These are phyloP conservation scores for Uronychia binucleata DNA, from an alignment of 73 alveolate species.

Conservation along the genomic window DNA sequence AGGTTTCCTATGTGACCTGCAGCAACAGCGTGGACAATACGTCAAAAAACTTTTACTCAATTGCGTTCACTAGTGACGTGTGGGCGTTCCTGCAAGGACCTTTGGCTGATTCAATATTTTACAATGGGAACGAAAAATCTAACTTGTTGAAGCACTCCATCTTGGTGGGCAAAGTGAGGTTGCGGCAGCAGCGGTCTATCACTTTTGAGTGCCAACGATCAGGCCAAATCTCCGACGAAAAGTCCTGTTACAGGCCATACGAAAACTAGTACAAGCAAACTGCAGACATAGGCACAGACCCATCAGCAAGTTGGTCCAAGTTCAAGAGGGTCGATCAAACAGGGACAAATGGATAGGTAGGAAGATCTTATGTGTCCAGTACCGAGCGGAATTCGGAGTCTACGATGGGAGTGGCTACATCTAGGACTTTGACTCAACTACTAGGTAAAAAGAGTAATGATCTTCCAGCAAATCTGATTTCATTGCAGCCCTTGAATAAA, in stretches of 20 bases:
- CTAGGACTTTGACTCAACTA: neutral
- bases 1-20: neutral
- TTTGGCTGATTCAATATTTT: neutral
- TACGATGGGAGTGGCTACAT: slow-evolving; percentile 14
- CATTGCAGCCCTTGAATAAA: neutral
- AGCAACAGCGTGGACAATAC: too few species aligned
- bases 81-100: neutral
- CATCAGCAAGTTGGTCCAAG: neutral
- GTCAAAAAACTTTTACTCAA: neutral
- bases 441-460: neutral
- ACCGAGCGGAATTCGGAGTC: neutral
- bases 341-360: neutral
- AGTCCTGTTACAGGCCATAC: neutral
- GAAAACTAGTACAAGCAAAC: neutral
- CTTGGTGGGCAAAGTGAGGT: neutral
- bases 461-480: neutral
- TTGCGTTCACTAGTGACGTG: neutral
- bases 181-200: neutral
- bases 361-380: neutral
- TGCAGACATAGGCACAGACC: neutral
- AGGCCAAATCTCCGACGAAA: neutral
- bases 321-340: neutral
- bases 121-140: neutral
- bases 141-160: neutral
- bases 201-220: neutral